A percentile compares a stretch with the other conserved stretches of the same genome.
Conservation (phyloP, 495 filamentous ascomycete genomes). For the Daldinia grandis region DNA sequence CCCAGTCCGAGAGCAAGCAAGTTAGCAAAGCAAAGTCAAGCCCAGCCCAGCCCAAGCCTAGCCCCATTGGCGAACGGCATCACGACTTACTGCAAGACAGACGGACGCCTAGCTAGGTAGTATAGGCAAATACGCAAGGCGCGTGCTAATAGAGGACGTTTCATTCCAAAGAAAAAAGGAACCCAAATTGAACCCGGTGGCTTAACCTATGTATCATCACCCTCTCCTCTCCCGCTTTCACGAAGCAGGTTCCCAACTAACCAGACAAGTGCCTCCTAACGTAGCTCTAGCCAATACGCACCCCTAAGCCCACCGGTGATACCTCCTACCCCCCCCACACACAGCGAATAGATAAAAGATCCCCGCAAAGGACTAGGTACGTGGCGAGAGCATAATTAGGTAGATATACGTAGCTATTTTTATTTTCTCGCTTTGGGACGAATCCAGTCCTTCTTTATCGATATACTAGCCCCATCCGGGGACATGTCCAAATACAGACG, state of each 20-base stretch:
- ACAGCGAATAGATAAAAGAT: neutral
- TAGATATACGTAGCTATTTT: too few relatives aligned
- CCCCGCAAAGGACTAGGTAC: too few relatives aligned
- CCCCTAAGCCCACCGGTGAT: neutral
- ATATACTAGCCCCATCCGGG: too few relatives aligned
- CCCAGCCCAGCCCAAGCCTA: neutral
- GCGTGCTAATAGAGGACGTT: constrained; percentile 21
- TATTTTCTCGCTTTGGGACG: too few relatives aligned
- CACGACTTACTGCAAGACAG: neutral
- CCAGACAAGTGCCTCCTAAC: neutral
- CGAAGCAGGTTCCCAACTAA: neutral
- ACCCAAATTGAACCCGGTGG: neutral
- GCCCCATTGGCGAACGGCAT: neutral
- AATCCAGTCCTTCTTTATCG: too few relatives aligned
- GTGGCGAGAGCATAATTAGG: too few relatives aligned
- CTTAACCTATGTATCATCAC: neutral
- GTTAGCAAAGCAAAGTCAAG: neutral
- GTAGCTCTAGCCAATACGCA: neutral
- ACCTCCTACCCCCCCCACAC: neutral
- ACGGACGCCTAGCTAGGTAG: constrained; percentile 21
- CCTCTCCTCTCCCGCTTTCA: neutral
- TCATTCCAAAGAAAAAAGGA: constrained; percentile 1
- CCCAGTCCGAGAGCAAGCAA: constrained; percentile 20
- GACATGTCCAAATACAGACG: too few relatives aligned
- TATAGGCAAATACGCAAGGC: constrained; percentile 15